Conservation (phyloP, 495 filamentous ascomycete genomes). For the Neurospora sp. region DNA sequence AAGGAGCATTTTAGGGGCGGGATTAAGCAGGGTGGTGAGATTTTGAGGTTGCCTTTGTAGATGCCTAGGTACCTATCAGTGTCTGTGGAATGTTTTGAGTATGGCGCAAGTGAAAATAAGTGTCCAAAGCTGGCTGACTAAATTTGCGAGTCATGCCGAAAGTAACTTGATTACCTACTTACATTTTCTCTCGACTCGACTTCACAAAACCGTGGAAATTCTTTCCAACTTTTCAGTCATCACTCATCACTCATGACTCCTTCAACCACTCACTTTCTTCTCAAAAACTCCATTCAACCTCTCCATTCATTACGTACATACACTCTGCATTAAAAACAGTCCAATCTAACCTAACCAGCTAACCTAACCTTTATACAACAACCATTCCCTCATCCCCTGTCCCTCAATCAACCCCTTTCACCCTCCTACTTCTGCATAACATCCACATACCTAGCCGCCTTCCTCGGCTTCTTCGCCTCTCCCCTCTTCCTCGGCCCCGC, state of each 20-base stretch:
- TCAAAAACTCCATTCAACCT: too few species aligned
- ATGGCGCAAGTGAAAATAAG: too few species aligned
- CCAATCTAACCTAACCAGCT: background rate
- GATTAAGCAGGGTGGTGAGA: conserved; percentile 34
- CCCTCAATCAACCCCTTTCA: background rate
- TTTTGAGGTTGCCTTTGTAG: conserved; percentile 27
- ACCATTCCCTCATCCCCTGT: too few species aligned
- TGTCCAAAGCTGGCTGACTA: too few species aligned
- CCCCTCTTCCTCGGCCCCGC: conserved; percentile 55
- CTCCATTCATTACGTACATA: background rate
- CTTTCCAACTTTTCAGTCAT: too few species aligned
- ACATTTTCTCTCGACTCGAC: too few species aligned
- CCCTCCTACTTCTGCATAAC: conserved; percentile 59
- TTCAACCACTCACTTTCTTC: too few species aligned
- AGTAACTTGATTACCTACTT: too few species aligned
- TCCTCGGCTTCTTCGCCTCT: conserved; percentile 59
- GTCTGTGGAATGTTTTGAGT: too few species aligned
- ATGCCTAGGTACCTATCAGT: background rate
- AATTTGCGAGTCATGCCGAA: too few species aligned
- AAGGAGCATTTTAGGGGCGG: conserved; percentile 64
- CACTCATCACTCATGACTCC: too few species aligned
- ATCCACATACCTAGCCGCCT: conserved; percentile 78
- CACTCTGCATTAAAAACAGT: background rate
- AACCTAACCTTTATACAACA: background rate
- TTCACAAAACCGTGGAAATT: too few species aligned